Evolutionary conservation across 2,329 filamentous ascomycete species (phyloP).

Genomic region (Cladobotryum mycophilum): DNA sequence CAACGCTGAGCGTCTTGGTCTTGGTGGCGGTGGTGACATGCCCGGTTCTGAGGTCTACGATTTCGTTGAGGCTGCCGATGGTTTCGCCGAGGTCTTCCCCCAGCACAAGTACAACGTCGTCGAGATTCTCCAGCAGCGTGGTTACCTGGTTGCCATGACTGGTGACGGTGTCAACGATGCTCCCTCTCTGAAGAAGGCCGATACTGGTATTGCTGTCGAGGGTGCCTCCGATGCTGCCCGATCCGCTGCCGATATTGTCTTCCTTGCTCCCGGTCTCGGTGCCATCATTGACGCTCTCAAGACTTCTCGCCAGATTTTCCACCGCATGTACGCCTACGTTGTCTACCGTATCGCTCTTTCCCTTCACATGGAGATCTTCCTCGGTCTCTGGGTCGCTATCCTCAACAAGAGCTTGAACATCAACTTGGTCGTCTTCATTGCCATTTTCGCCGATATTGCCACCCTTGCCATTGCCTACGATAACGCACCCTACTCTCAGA

Average conservation of each 20-base stretch:
- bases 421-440: constrained; percentile 85
- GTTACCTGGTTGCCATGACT: constrained; percentile 92
- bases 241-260: constrained; percentile 88
- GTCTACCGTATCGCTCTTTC: constrained; percentile 92
- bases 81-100: constrained; percentile 90
- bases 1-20: constrained; percentile 86
- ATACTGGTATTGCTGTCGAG: constrained; percentile 92
- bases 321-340: constrained; percentile 94
- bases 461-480: constrained; percentile 91
- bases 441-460: constrained; percentile 89
- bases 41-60: constrained; percentile 90
- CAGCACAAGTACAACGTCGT: constrained; percentile 95
- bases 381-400: constrained; percentile 87
- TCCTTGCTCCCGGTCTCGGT: constrained; percentile 84
- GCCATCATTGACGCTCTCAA: constrained; percentile 91
- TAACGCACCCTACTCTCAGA: constrained; percentile 79
- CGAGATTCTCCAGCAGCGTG: constrained; percentile 88
- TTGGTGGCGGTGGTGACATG: constrained; percentile 87
- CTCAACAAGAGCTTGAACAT: constrained; percentile 80
- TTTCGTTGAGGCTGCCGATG: constrained; percentile 91
- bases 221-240: constrained; percentile 86
- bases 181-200: constrained; percentile 88
- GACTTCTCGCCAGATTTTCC: constrained; percentile 90
- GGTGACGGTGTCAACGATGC: constrained; percentile 95
- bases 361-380: constrained; percentile 84